Conservation (phyloP, 2,329 filamentous ascomycete species). For the Colletotrichum costaricense region DNA sequence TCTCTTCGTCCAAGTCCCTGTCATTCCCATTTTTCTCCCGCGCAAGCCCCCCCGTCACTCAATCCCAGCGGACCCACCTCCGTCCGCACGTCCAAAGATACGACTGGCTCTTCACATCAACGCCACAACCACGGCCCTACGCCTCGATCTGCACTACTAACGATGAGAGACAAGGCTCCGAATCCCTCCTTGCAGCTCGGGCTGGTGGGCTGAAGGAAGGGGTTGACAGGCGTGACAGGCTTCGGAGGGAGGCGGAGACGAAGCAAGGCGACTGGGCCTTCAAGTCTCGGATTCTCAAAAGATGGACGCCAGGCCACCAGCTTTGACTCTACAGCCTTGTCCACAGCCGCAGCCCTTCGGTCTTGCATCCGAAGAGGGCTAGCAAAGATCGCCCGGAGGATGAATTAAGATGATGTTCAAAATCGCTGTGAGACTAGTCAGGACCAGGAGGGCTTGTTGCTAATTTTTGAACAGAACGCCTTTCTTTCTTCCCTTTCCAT, state of each 20-base stretch:
- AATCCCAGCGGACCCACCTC: constrained; percentile 10
- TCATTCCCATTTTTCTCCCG: neutral
- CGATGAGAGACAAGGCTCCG: neutral
- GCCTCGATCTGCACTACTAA: constrained; percentile 15
- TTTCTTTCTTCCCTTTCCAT: neutral
- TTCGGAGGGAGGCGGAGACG: neutral
- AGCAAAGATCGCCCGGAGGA: neutral
- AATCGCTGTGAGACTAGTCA: constrained; percentile 6
- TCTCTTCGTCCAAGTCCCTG: neutral
- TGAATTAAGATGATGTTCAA: neutral
- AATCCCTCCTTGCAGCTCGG: neutral
- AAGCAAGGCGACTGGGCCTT: constrained; percentile 11
- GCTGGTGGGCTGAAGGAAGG: neutral
- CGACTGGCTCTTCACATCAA: constrained; percentile 15
- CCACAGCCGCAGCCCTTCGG: constrained; percentile 6
- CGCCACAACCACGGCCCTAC: constrained; percentile 8
- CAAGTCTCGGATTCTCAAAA: neutral
- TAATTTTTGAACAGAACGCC: neutral
- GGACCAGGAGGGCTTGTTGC: constrained; percentile 1
- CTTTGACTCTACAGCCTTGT: constrained; percentile 9
- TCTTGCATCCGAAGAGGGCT: constrained; percentile 10
- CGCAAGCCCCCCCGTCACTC: neutral
- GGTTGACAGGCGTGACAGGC: too few relatives aligned
- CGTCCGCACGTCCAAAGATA: constrained; percentile 13
- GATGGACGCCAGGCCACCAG: constrained; percentile 17